phyloP scores from a whole-genome alignment of 2,329 filamentous ascomycete species.

The Aureobasidium sp. region DNA sequence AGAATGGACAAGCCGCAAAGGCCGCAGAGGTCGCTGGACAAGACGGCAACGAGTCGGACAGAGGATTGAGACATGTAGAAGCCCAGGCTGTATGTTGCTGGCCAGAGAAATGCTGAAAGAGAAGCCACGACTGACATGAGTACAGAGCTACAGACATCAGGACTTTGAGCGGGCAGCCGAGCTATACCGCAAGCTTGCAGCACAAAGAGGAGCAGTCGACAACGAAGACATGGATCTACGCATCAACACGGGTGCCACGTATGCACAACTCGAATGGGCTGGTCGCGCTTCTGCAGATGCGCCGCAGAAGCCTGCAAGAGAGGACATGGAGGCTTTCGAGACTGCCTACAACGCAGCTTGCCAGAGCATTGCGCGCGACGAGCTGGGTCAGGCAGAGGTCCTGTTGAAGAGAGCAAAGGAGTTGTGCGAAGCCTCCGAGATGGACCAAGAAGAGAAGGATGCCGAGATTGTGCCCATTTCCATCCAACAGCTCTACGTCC shows the following conservation, averaged over 20 bases:
- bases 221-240: conserved; percentile 65
- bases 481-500: conserved; percentile 67
- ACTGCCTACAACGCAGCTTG: conserved; percentile 75
- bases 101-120: not conserved
- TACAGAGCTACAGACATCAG: conserved; percentile 61
- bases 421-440: conserved; percentile 52
- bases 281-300: conserved; percentile 45
- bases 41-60: conserved; percentile 22
- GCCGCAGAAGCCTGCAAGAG: conserved; percentile 45
- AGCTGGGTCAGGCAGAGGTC: conserved; percentile 55
- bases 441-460: conserved; percentile 65
- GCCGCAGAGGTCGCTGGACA: conserved; percentile 46
- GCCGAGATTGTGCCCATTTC: conserved; percentile 67
- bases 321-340: conserved; percentile 69
- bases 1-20: conserved; percentile 59
- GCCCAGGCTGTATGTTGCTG: conserved; percentile 47
- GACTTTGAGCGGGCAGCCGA: conserved; percentile 58
- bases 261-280: conserved; percentile 66
- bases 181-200: conserved; percentile 54
- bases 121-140: not conserved
- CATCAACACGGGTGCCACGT: conserved; percentile 66
- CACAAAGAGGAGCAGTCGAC: conserved; percentile 34
- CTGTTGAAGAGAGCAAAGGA: conserved; percentile 62
- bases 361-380: conserved; percentile 59
- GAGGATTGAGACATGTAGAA: conserved; percentile 51